Evolutionary conservation across 139 green algal genomes (phyloP).

Genomic region (Haematococcus sp.): DNA sequence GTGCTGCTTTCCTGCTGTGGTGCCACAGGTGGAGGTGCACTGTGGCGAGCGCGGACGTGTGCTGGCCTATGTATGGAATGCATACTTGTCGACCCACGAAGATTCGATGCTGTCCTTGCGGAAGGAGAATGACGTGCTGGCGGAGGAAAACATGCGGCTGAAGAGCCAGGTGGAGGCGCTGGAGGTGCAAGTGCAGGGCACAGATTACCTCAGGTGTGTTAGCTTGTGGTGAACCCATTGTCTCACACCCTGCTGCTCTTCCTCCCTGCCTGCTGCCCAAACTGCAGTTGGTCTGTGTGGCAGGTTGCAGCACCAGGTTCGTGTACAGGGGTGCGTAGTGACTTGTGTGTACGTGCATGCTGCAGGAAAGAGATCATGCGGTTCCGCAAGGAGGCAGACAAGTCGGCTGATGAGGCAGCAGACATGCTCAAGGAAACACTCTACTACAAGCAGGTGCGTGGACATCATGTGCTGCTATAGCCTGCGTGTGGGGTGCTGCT

Average conservation of each 20-base stretch:
- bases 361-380: constrained; percentile 22
- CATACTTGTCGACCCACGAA: constrained; percentile 34
- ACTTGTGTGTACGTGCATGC: constrained; percentile 1
- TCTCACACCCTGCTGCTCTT: no score
- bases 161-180: constrained; percentile 16
- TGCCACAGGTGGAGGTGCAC: constrained; percentile 60
- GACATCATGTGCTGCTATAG: neutral
- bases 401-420: neutral
- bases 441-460: constrained; percentile 1
- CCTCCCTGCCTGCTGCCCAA: neutral
- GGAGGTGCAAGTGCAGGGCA: constrained; percentile 12
- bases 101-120: constrained; percentile 24
- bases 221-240: neutral
- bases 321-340: no score
- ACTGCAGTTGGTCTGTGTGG: neutral
- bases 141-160: constrained; percentile 3
- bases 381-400: constrained; percentile 24
- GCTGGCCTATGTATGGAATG: constrained; percentile 59
- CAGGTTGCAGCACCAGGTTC: no score
- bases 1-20: no score
- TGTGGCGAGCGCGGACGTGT: constrained; percentile 59
- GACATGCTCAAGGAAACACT: neutral
- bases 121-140: constrained; percentile 18
- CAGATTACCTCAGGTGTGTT: constrained; percentile 25
- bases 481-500: neutral